Percentiles rank a stretch among this genome's conserved stretches.
These are phyloP conservation scores for Paraconiothyrium brasiliense DNA, from an alignment of 2,329 filamentous ascomycete species.

Conservation along the genomic window DNA sequence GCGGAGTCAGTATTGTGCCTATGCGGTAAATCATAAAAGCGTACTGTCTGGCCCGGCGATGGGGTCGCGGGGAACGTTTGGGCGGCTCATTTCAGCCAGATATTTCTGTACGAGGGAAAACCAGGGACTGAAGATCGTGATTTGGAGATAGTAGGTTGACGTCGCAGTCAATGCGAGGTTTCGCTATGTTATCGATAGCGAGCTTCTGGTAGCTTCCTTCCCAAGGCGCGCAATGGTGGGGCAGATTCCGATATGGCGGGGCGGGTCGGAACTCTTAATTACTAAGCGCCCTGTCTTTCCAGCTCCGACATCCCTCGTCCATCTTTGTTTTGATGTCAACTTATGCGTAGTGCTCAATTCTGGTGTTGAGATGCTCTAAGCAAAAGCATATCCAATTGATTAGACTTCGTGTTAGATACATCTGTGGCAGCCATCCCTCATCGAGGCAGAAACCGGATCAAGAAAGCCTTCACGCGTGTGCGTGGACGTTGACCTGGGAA, in stretches of 20 bases:
- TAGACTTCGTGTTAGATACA: too few relatives aligned
- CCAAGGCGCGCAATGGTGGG: slow-evolving; percentile 24
- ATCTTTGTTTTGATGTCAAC: too few relatives aligned
- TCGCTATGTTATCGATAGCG: neutral
- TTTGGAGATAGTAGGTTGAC: neutral
- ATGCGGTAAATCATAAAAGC: neutral
- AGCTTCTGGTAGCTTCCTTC: slow-evolving; percentile 28
- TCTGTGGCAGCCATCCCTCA: too few relatives aligned
- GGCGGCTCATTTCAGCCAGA: slow-evolving; percentile 38
- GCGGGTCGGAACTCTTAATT: neutral
- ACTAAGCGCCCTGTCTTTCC: too few relatives aligned
- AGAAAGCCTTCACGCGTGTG: too few relatives aligned
- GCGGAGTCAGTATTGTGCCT: slow-evolving; percentile 43
- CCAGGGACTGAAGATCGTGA: neutral
- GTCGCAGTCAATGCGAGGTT: neutral
- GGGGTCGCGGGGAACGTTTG: slow-evolving; percentile 67
- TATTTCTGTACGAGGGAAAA: neutral
- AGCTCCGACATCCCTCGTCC: too few relatives aligned
- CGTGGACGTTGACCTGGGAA: too few relatives aligned
- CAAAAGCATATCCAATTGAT: too few relatives aligned
- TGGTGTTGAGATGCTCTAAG: too few relatives aligned
- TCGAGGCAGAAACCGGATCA: too few relatives aligned
- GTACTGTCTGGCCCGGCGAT: slow-evolving; percentile 67
- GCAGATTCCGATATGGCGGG: slow-evolving; percentile 5
- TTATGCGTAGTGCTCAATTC: too few relatives aligned